Evolutionary conservation across 441 rosid species (phyloP), one percentile per base, ranked within the genome.

Genomic region (Codiaeum variegatum): DNA sequence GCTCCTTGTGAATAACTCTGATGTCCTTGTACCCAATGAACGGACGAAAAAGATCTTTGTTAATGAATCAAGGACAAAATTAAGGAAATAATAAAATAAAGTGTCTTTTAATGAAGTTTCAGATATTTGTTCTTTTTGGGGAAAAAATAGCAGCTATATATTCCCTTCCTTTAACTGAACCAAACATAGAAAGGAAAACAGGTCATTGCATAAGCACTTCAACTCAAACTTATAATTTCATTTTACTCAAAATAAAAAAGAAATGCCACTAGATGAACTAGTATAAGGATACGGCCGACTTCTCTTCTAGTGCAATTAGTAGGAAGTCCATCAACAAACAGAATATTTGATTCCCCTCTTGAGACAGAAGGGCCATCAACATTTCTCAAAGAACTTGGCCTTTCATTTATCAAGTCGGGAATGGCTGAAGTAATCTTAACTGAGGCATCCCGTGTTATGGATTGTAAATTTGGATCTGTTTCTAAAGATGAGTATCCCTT

Each of bases 231-330:
- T 19, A n/a, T 3, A 66, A n/a, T 28, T 29, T 13, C 44, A 71
- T 58, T 21, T 69, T 7, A 19, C 12, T 21, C 24, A 19, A 9
- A 19, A 24, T 32, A 49, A 15, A 19, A 10, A 60, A 10, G 16
- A 16, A 21, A 64, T 24, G 21, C 19, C 59, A 24, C 28, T 21
- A 15, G 61, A 73, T n/a, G 38, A 52, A 59, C 54, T 1, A 23
- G 2, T 42, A 69, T 62, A 75, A 88, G 88, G 92, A 88, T 83
- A 88, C 87, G 86, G 3, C 88, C 85, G 9, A 85, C 92, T 82
- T 88, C 92, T 77, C 92, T 82, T 78, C 90, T 83, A 44, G 87
- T 82, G 80, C 88, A 85, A 74, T 86, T 84, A n/a, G 84, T 83
- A 70, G 88, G 88, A 60, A 88, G 90, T 34, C 87, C 88, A 69